These are phyloP conservation scores for Aspergillus sclerotioniger DNA, from an alignment of 495 filamentous ascomycete species.

Conservation along the genomic window DNA sequence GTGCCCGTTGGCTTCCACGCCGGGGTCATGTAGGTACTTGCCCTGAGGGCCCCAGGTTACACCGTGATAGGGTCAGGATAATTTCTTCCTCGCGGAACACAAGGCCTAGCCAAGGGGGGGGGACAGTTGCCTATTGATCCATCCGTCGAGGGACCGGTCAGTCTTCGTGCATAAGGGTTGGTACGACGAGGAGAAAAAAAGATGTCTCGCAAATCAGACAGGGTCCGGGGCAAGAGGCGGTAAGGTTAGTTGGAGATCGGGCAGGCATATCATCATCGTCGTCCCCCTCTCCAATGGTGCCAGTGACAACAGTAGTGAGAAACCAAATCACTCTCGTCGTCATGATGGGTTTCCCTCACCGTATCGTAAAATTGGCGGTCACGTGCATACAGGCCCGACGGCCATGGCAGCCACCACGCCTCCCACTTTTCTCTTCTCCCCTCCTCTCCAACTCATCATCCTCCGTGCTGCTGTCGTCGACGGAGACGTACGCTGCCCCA, in stretches of 20 bases:
- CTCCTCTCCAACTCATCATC: background rate
- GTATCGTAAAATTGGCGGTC: background rate
- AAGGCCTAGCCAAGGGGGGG: conserved; percentile 4
- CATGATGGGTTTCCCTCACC: background rate
- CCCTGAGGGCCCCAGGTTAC: conserved; percentile 10
- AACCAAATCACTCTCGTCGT: background rate
- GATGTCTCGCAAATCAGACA: too few species aligned
- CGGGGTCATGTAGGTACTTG: conserved; percentile 24
- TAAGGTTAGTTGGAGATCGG: too few species aligned
- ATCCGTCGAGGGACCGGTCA: conserved; percentile 8
- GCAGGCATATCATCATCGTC: too few species aligned
- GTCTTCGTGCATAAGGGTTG: conserved; percentile 1
- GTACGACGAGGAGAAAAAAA: too few species aligned
- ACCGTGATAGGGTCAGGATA: conserved; percentile 14
- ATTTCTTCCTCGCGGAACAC: background rate
- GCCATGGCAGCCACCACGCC: background rate
- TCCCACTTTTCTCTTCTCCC: background rate
- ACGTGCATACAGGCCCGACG: background rate
- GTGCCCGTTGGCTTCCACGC: background rate
- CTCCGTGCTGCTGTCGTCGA: background rate
- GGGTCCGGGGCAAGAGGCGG: too few species aligned
- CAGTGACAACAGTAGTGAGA: too few species aligned
- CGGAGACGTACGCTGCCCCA: background rate
- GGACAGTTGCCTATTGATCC: conserved; percentile 8
- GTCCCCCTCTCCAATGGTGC: background rate